Evolutionary conservation across 2,329 filamentous ascomycete genomes (phyloP), one percentile per base, ranked within the genome.

Genomic region (Beauveria brongniartii): DNA sequence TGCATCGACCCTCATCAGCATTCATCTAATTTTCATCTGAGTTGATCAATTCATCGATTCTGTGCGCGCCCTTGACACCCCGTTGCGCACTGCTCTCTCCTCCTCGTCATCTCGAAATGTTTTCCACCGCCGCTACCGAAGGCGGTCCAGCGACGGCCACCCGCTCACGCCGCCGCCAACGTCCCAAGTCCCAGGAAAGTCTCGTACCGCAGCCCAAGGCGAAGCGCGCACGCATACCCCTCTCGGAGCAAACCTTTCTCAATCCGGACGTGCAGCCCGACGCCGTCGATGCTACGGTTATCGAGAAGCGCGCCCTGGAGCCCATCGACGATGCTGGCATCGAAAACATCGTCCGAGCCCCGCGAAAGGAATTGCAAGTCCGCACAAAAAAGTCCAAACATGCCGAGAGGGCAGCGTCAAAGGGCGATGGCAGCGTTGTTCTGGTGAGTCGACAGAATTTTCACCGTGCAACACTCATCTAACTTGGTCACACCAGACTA

Each of bases 371-470:
- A 67, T 77, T 85, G 52, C 83, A 77, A 62, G 77, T 87, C 44
- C 80, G 85, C 64, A 79, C 82, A 10, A 88, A 87, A 70, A 88
- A 87, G 70, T 70, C 79, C 52, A 86, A 86, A 68, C 75, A 80
- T n/a, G 79, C 79, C 63, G 85, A 90, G 68, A 81, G 87, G 66
- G 77, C 78, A 18, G 72, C 73, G 50, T 80, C 77, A 67, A 90
- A 89, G 71, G 86, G 85, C 53, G 87, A 91, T 69, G 84, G 85
- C 37, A 87, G 84, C 66, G 77, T 85, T 63, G 78, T 88, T 67
- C 71, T 91, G 74, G 87, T 90, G 76, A 60, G 81, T 72, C n/a
- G 44, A 53, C 37, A 55, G 26, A 26, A 16, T 46, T 54, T 55
- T 40, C 59, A 50, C 52, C 64, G 63, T 64, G 63, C 61, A 51